These are phyloP conservation scores for Omphalotus guepiniiformis DNA, from an alignment of 768 basidiomycete genomes.

Conservation along the genomic window DNA sequence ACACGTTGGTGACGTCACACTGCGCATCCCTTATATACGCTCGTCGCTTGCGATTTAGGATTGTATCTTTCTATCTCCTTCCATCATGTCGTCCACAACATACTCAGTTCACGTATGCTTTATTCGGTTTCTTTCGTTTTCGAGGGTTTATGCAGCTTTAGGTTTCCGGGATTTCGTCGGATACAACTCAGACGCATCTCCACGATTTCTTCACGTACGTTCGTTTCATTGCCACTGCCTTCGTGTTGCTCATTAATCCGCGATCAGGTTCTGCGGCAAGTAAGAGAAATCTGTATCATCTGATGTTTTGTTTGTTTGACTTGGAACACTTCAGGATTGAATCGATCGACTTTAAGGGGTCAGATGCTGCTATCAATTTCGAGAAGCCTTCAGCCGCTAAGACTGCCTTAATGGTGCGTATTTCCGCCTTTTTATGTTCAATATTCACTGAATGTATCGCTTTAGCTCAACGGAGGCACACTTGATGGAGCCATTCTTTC, in stretches of 20 bases:
- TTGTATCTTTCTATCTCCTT: neutral
- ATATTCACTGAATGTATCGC: neutral
- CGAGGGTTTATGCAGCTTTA: neutral
- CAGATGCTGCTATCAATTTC: slow-evolving; percentile 72
- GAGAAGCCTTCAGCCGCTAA: slow-evolving; percentile 80
- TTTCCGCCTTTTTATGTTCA: neutral
- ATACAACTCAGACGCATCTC: slow-evolving; percentile 64
- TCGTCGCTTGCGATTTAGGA: neutral
- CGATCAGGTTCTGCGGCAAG: slow-evolving; percentile 84
- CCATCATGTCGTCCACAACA: slow-evolving; percentile 6
- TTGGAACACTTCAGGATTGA: slow-evolving; percentile 44
- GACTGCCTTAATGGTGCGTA: slow-evolving; percentile 75
- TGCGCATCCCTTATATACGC: too few relatives aligned
- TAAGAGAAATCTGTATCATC: slow-evolving; percentile 26
- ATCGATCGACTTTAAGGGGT: slow-evolving; percentile 53
- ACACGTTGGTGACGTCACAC: too few relatives aligned
- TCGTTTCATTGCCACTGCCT: slow-evolving; percentile 1
- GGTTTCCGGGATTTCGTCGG: slow-evolving; percentile 42
- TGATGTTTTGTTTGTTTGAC: neutral
- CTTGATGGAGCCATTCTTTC: slow-evolving; percentile 68
- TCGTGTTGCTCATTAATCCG: slow-evolving; percentile 8
- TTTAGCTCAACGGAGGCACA: slow-evolving; percentile 66
- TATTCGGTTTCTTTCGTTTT: neutral
- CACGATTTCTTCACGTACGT: slow-evolving; percentile 79
- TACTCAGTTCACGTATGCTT: neutral